Percentiles rank a stretch among this genome's conserved stretches.
phyloP scores from a whole-genome alignment of 139 green algal genomes.

The Picochlorum sp. region DNA sequence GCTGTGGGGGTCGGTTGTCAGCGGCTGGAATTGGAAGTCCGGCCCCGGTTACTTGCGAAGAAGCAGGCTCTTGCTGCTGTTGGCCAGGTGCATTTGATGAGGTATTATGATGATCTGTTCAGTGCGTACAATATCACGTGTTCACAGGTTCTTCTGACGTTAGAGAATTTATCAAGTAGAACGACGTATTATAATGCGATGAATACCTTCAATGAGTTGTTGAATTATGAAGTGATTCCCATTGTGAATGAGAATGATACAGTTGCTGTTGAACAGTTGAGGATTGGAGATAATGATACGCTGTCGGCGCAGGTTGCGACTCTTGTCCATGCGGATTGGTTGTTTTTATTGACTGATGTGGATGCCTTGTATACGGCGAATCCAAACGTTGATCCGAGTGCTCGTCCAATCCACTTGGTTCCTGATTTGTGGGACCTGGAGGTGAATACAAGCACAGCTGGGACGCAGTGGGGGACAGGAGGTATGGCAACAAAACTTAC shows the following conservation, averaged over 20 bases:
- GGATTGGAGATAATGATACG: slow-evolving; percentile 95
- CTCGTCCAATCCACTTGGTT: slow-evolving; percentile 61
- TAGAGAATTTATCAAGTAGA: slow-evolving; percentile 79
- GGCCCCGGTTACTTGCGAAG: slow-evolving; percentile 56
- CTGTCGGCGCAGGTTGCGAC: slow-evolving; percentile 84
- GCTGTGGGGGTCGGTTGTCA: slow-evolving; percentile 83
- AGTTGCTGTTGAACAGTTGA: slow-evolving; percentile 72
- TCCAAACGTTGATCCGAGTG: slow-evolving; percentile 38
- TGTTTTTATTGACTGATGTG: slow-evolving; percentile 94
- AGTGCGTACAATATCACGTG: slow-evolving; percentile 62
- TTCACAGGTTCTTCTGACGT: slow-evolving; percentile 84
- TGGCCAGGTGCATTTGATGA: slow-evolving; percentile 85
- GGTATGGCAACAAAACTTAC: slow-evolving; percentile 95
- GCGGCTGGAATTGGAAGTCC: slow-evolving; percentile 50
- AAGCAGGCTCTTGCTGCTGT: slow-evolving; percentile 82
- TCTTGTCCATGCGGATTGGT: slow-evolving; percentile 77
- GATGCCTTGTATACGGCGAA: slow-evolving; percentile 83
- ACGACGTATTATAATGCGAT: slow-evolving; percentile 80
- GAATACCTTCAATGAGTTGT: slow-evolving; percentile 82
- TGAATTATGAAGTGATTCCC: slow-evolving; percentile 67
- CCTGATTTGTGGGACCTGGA: slow-evolving; percentile 47
- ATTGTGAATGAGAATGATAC: slow-evolving; percentile 97
- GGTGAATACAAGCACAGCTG: slow-evolving; percentile 48
- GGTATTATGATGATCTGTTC: slow-evolving; percentile 89
- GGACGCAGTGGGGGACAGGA: slow-evolving; percentile 84